Base-by-base conservation (phyloP, 352 stramenopile genomes). In the Pythium pyrilobum region DNA sequence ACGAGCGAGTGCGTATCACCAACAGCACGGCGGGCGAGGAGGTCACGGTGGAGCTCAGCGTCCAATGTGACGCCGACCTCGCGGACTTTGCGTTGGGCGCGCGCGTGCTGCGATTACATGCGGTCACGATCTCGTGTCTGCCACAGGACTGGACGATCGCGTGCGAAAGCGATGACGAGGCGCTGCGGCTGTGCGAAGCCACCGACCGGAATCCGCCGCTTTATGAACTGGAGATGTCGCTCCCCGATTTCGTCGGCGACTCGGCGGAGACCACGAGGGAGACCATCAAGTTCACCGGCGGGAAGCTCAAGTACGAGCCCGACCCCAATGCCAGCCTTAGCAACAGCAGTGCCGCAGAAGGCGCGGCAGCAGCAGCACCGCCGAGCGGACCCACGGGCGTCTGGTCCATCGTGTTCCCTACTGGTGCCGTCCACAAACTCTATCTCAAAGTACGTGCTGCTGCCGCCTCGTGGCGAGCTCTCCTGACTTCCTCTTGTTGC, bases 171-270 rank as follows among this genome's bases (percentile, higher is more conserved):
- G 74, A 87, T 31, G 76, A 86, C 3, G 76, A 85, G 23, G 78
- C 76, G 0, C 6, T 72, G n/a, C 57, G 60, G 3, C 18, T 71
- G 25, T 83, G 71, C 48, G 61, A 46, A 0, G 46, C 69, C 0
- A 13, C 54, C 0, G 75, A 87, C 15, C 56, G 66, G 8, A 87
- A 85, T 38, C 25, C 63, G 0, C 70, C 72, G 4, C 52, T 42
- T 4, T 89, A 86, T 58, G 74, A 87, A 11, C 31, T 89, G 16
- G 71, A 83, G 27, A 54, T 83, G n/a, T 25, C 32, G 20, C 31
- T 87, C 38, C 77, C 76, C 23, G 52, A 66, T 12, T 73, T 71
- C 58, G 29, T 15, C 25, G 32, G 31, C 21, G 18, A 25, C 15
- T 36, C 6, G 3, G 2, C 18, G 23, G 36, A 49, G 27, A 31